Evolutionary conservation across 495 filamentous ascomycete genomes (phyloP).

Genomic region (Geopyxis carbonaria): DNA sequence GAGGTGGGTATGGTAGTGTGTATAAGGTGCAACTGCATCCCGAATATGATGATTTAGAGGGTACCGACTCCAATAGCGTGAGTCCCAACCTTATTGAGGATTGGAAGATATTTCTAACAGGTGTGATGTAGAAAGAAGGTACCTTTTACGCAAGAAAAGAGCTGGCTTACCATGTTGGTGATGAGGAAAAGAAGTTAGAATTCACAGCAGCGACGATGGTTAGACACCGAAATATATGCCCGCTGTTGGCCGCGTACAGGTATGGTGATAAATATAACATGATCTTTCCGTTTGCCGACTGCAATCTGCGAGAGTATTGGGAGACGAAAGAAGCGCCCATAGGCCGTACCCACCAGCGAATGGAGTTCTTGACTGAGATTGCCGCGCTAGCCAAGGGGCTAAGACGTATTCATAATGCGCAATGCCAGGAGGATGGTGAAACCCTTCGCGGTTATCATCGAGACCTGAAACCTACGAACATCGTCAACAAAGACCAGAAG

Average conservation of each 20-base stretch:
- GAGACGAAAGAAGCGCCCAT: neutral
- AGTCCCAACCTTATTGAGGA: conserved; percentile 5
- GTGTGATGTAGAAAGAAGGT: too few relatives aligned
- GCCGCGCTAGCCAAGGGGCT: neutral
- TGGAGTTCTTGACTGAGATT: neutral
- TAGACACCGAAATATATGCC: conserved; percentile 15
- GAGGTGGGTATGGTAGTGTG: conserved; percentile 12
- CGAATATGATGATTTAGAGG: conserved; percentile 10
- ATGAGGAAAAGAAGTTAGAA: too few relatives aligned
- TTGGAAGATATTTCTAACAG: conserved; percentile 7
- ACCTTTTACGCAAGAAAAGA: too few relatives aligned
- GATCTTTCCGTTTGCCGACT: conserved; percentile 15
- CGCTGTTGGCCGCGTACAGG: conserved; percentile 11
- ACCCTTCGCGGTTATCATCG: conserved; percentile 12
- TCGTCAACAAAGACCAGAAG: conserved; percentile 7
- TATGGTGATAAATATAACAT: conserved; percentile 13
- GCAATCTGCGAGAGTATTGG: conserved; percentile 12
- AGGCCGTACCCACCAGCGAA: neutral
- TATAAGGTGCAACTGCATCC: conserved; percentile 13
- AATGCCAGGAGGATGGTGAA: neutral
- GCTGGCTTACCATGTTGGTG: too few relatives aligned
- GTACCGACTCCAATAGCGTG: too few relatives aligned
- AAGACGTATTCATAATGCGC: neutral
- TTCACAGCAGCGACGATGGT: too few relatives aligned
- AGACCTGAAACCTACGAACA: conserved; percentile 22